A percentile compares a stretch with the other conserved stretches of the same genome.
Conservation (phyloP, 768 basidiomycete species). For the Suillus tomentosus region DNA sequence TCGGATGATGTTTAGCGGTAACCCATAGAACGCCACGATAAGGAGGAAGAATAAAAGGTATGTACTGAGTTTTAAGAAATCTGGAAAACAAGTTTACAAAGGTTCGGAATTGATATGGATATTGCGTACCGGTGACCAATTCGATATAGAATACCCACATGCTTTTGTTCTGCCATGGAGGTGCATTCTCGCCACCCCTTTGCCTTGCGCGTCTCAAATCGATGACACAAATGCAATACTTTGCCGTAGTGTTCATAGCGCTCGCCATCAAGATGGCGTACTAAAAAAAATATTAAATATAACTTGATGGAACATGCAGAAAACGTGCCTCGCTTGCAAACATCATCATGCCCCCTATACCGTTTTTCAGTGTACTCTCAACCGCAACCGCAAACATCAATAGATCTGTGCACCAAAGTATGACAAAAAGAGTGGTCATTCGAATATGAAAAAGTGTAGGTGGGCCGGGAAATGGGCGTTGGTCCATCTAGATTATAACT, state of each 20-base stretch:
- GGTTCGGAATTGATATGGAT: conserved; percentile 9
- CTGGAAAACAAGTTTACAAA: conserved; percentile 41
- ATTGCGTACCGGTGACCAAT: conserved; percentile 73
- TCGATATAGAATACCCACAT: conserved; percentile 98
- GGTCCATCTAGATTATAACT: conserved; percentile 86
- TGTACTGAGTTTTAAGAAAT: conserved; percentile 90
- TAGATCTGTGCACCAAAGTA: conserved; percentile 76
- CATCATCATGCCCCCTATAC: conserved; percentile 89
- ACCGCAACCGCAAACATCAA: conserved; percentile 79
- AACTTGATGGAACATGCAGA: conserved; percentile 6
- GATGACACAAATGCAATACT: conserved; percentile 79
- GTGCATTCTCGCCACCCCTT: conserved; percentile 80
- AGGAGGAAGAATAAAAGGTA: conserved; percentile 94
- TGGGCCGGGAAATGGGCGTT: conserved; percentile 86
- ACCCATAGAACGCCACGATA: conserved; percentile 91
- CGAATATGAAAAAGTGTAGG: conserved; percentile 83
- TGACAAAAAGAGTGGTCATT: conserved; percentile 68
- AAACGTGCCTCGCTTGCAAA: conserved; percentile 87
- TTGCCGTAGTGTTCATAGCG: conserved; percentile 72
- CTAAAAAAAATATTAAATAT: conserved; percentile 42
- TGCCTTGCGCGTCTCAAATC: conserved; percentile 80
- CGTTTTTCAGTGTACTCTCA: conserved; percentile 76
- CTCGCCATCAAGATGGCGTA: conserved; percentile 89
- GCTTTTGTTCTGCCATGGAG: conserved; percentile 97
- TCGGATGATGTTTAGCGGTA: conserved; percentile 95